A percentile compares a stretch with the other conserved stretches of the same genome.
phyloP scores from a whole-genome alignment of 768 basidiomycete species.

The Amanita subjunquillea region DNA sequence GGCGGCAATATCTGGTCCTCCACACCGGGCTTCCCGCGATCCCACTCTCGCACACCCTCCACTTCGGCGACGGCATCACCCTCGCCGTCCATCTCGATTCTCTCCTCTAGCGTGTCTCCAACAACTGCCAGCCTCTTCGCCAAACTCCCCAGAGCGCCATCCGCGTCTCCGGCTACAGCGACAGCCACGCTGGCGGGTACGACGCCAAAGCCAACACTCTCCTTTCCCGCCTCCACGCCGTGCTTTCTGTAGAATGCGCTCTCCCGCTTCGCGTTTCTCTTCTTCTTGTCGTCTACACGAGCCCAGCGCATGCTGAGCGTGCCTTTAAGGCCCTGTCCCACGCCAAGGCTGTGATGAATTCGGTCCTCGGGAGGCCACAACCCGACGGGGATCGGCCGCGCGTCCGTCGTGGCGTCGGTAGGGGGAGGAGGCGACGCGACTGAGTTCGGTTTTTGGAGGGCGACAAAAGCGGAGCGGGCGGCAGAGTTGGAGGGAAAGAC shows the following conservation, averaged over 20 bases:
- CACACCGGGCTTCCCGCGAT: constrained; percentile 3
- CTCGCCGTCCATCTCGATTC: constrained; percentile 7
- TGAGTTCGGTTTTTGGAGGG: constrained; percentile 45
- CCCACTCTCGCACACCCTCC: constrained; percentile 3
- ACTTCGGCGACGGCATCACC: constrained; percentile 4
- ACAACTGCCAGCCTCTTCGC: background rate
- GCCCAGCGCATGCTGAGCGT: constrained; percentile 73
- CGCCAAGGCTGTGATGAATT: constrained; percentile 61
- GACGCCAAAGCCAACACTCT: background rate
- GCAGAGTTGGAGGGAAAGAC: constrained; percentile 51
- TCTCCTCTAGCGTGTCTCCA: constrained; percentile 3
- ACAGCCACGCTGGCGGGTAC: background rate
- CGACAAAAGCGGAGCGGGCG: constrained; percentile 41
- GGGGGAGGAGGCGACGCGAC: background rate
- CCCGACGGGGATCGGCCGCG: constrained; percentile 60
- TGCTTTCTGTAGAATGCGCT: constrained; percentile 78
- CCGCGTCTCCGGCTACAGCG: background rate
- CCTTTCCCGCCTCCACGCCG: constrained; percentile 24
- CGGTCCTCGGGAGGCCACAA: constrained; percentile 77
- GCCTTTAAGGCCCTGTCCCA: constrained; percentile 59
- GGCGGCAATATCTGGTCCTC: background rate
- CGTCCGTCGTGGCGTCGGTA: constrained; percentile 28
- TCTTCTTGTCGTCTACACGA: constrained; percentile 59
- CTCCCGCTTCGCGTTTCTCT: constrained; percentile 58
- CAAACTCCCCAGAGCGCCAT: background rate